A percentile compares a stretch with the other conserved stretches of the same genome.
These are phyloP conservation scores for Penicillium brasilianum DNA, from an alignment of 2,329 filamentous ascomycete genomes.

Conservation along the genomic window DNA sequence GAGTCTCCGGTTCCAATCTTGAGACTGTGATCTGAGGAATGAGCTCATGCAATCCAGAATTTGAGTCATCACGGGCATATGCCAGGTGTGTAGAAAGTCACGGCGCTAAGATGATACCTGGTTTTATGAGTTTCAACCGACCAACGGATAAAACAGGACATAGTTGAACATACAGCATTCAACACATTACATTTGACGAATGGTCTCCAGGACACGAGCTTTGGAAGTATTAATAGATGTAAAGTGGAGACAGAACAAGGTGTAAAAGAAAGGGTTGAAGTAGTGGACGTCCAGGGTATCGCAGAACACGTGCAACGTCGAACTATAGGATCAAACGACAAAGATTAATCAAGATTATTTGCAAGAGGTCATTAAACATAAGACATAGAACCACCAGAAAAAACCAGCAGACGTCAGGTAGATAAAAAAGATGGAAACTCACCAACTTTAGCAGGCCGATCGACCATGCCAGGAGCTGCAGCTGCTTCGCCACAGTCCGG, in stretches of 20 bases:
- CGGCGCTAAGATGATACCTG: constrained; percentile 3
- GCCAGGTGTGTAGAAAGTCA: constrained; percentile 6
- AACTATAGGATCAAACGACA: constrained; percentile 15
- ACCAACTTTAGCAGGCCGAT: constrained; percentile 28
- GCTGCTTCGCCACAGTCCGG: constrained; percentile 46
- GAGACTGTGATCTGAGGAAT: constrained; percentile 34
- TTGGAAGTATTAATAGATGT: constrained; percentile 13
- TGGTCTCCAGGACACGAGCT: constrained; percentile 16
- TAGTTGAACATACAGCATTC: constrained; percentile 12
- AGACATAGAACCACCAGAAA: constrained; percentile 10
- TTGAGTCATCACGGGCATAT: constrained; percentile 40
- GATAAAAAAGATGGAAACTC: constrained; percentile 28
- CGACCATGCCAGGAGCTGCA: constrained; percentile 34
- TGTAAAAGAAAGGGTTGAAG: constrained; percentile 1
- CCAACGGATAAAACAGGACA: neutral
- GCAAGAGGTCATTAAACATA: constrained; percentile 14
- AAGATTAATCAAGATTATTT: constrained; percentile 17
- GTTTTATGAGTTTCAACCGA: constrained; percentile 6
- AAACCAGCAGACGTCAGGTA: constrained; percentile 24
- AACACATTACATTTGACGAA: constrained; percentile 19
- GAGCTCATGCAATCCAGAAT: constrained; percentile 28
- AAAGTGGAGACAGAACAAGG: constrained; percentile 2
- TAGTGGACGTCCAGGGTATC: constrained; percentile 13
- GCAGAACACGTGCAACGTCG: constrained; percentile 13
- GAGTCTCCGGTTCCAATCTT: constrained; percentile 35